These are phyloP conservation scores for Vitis labrusca DNA, from an alignment of 164 flowering plant species.

Conservation along the genomic window DNA sequence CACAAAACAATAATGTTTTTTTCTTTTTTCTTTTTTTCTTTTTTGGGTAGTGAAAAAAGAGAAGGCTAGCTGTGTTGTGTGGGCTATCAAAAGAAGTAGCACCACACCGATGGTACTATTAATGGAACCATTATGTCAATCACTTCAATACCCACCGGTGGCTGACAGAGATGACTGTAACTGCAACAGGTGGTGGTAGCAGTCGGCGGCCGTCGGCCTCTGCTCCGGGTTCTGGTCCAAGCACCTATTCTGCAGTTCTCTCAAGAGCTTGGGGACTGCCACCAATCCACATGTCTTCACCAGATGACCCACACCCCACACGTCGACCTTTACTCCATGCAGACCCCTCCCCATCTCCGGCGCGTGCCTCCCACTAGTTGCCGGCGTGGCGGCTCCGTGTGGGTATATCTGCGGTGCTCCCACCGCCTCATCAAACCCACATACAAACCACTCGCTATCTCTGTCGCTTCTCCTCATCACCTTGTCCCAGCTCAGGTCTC, in stretches of 20 bases:
- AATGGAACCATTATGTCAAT: neutral
- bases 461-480: slow-evolving; percentile 39
- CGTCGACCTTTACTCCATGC: slow-evolving; percentile 79
- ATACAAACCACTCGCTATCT: slow-evolving; percentile 57
- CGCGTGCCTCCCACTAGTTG: slow-evolving; percentile 44
- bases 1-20: too few relatives aligned
- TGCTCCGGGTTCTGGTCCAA: slow-evolving; percentile 70
- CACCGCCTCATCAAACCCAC: slow-evolving; percentile 60
- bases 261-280: slow-evolving; percentile 44
- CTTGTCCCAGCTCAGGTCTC: slow-evolving; percentile 65
- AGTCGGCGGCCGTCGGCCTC: slow-evolving; percentile 76
- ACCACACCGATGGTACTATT: neutral
- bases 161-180: slow-evolving; percentile 54
- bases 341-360: slow-evolving; percentile 77
- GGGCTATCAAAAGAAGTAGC: too few relatives aligned
- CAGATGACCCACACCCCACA: slow-evolving; percentile 67
- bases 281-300: slow-evolving; percentile 47
- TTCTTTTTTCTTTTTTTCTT: too few relatives aligned
- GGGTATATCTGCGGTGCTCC: slow-evolving; percentile 65
- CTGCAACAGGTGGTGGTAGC: slow-evolving; percentile 75
- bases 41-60: neutral
- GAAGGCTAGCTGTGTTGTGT: neutral
- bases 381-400: slow-evolving; percentile 9
- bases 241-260: slow-evolving; percentile 61
- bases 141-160: slow-evolving; percentile 24